Percentiles rank a stretch among this genome's conserved stretches.
These are phyloP conservation scores for Coemansia erecta DNA, from an alignment of 192 early-diverging fungal species.

Conservation along the genomic window DNA sequence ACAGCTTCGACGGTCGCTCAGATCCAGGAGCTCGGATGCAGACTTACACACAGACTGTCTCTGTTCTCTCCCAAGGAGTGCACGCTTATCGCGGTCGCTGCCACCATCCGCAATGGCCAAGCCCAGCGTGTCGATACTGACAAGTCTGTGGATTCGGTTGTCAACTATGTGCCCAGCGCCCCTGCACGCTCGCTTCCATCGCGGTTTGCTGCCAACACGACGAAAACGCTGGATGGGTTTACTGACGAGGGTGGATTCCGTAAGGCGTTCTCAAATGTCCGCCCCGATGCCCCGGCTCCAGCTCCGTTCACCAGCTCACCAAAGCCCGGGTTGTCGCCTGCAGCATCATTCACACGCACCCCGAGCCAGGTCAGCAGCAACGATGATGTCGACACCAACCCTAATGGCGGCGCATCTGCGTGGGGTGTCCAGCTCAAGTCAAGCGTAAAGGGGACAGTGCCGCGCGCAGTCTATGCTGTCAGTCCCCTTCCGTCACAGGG, in stretches of 20 bases:
- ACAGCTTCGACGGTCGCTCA: slow-evolving; percentile 32
- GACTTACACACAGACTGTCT: slow-evolving; percentile 37
- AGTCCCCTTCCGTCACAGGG: neutral
- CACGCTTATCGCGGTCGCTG: slow-evolving; percentile 44
- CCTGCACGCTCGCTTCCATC: slow-evolving; percentile 45
- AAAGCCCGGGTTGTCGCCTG: slow-evolving; percentile 7
- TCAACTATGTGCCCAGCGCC: slow-evolving; percentile 39
- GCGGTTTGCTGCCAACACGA: slow-evolving; percentile 31
- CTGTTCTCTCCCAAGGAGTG: slow-evolving; percentile 47
- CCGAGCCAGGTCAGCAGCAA: slow-evolving; percentile 7
- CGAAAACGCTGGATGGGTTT: slow-evolving; percentile 38
- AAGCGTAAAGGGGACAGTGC: slow-evolving; percentile 4
- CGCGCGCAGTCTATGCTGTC: neutral
- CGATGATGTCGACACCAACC: slow-evolving; percentile 33
- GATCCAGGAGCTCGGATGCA: slow-evolving; percentile 42
- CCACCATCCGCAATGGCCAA: slow-evolving; percentile 39
- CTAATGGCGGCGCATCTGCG: slow-evolving; percentile 39
- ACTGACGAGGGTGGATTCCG: slow-evolving; percentile 48
- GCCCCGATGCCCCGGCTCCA: slow-evolving; percentile 40
- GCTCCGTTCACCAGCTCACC: slow-evolving; percentile 26
- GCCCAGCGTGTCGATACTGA: slow-evolving; percentile 43
- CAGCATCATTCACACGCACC: neutral
- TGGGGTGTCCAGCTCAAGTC: slow-evolving; percentile 50
- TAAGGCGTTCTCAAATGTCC: slow-evolving; percentile 37
- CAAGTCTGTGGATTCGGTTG: slow-evolving; percentile 38